Conservation (phyloP, 345 rosid genomes). For the Mangifera indica region DNA sequence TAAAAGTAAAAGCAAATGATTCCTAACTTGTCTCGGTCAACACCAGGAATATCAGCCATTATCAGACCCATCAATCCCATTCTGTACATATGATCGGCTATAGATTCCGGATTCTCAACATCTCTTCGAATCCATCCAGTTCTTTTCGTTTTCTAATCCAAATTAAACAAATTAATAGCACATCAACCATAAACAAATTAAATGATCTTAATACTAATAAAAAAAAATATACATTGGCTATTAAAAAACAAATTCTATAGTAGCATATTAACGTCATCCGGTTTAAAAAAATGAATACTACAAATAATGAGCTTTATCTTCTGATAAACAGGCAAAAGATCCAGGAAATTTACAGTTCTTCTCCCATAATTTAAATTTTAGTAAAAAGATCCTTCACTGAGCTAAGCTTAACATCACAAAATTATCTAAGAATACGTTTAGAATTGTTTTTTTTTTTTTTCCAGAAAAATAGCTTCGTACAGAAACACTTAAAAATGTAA, state of each 20-base stretch:
- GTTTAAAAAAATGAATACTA: background rate
- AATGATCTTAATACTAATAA: background rate
- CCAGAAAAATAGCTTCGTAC: background rate
- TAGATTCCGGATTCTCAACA: constrained; percentile 74
- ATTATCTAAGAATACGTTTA: background rate
- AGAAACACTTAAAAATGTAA: background rate
- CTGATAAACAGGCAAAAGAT: too few species aligned
- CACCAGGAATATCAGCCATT: constrained; percentile 75
- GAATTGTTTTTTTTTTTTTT: too few species aligned
- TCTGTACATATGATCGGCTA: constrained; percentile 93
- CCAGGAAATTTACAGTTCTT: too few species aligned
- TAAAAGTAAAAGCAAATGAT: background rate
- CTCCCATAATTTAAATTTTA: background rate
- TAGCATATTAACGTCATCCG: background rate
- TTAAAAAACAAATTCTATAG: background rate
- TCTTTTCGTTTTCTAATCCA: constrained; percentile 74
- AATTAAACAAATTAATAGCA: constrained; percentile 4
- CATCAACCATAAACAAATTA: background rate
- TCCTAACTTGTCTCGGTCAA: constrained; percentile 76
- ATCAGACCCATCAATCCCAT: constrained; percentile 93
- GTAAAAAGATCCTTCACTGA: too few species aligned
- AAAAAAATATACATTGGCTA: background rate
- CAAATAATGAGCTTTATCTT: too few species aligned
- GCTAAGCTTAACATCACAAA: too few species aligned
- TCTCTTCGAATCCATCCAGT: constrained; percentile 87